Evolutionary conservation across 306 rosid species (phyloP).

Genomic region (Cicer judaicum): DNA sequence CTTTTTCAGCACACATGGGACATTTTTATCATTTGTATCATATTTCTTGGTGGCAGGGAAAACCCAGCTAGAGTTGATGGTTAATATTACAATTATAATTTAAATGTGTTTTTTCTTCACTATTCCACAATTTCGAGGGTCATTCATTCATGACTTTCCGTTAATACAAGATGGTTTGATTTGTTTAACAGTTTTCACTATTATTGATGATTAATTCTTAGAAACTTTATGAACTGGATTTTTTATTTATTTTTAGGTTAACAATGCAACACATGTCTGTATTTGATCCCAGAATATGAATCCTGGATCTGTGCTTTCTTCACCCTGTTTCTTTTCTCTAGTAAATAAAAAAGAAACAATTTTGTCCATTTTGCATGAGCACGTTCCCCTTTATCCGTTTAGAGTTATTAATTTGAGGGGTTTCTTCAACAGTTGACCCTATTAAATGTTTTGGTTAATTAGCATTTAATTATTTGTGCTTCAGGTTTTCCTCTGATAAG

Average conservation of each 20-base stretch:
- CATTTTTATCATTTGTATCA: neutral
- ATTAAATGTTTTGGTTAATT: slow-evolving; percentile 39
- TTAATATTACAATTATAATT: neutral
- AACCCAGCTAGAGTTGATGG: slow-evolving; percentile 27
- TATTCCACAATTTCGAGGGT: slow-evolving; percentile 10
- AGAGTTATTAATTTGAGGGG: slow-evolving; percentile 8
- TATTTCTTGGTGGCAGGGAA: neutral
- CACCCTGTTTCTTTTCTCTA: slow-evolving; percentile 21
- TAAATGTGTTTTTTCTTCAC: neutral
- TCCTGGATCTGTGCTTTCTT: slow-evolving; percentile 33
- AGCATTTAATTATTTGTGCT: slow-evolving; percentile 47
- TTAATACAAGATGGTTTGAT: slow-evolving; percentile 42
- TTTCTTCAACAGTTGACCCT: slow-evolving; percentile 19
- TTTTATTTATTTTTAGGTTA: slow-evolving; percentile 30
- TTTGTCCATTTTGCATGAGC: slow-evolving; percentile 28
- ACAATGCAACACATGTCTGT: slow-evolving; percentile 15
- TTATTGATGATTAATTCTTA: slow-evolving; percentile 26
- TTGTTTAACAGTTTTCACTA: slow-evolving; percentile 22
- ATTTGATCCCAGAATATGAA: slow-evolving; percentile 29
- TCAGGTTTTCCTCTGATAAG: slow-evolving; percentile 91
- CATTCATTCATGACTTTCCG: slow-evolving; percentile 9
- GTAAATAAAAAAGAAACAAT: slow-evolving; percentile 29
- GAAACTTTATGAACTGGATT: slow-evolving; percentile 6
- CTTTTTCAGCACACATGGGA: slow-evolving; percentile 23
- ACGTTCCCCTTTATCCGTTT: slow-evolving; percentile 25